Evolutionary conservation across 2,329 filamentous ascomycete genomes (phyloP).

Genomic region (Chaetomium olivaceum): DNA sequence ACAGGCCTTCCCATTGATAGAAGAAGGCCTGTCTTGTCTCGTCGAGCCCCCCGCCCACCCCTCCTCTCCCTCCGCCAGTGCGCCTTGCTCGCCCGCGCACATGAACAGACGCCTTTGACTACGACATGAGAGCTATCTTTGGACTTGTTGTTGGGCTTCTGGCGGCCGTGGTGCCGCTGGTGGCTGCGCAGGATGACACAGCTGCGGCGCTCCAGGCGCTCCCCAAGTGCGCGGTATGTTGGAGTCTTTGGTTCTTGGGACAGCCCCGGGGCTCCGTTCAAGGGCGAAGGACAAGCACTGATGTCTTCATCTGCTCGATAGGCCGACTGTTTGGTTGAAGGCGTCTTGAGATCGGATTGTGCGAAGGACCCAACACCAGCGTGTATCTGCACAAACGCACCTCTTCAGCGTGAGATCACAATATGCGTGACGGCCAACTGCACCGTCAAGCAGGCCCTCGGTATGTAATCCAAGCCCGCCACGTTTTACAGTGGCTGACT

Average conservation of each 20-base stretch:
- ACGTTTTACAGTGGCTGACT: background rate
- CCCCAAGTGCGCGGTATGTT: conserved; percentile 18
- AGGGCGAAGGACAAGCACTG: background rate
- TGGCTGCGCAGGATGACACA: background rate
- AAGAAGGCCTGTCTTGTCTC: background rate
- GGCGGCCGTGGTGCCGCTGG: conserved; percentile 16
- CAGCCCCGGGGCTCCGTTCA: background rate
- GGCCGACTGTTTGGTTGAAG: conserved; percentile 7
- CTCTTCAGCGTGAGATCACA: conserved; percentile 8
- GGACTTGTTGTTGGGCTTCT: conserved; percentile 12
- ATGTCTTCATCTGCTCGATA: background rate
- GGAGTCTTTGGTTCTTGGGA: too few relatives aligned
- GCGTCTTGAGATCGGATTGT: conserved; percentile 10
- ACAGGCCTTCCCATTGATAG: background rate
- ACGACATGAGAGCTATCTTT: conserved; percentile 3
- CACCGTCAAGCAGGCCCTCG: conserved; percentile 20
- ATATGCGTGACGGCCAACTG: conserved; percentile 14
- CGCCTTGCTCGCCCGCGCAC: background rate
- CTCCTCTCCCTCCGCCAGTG: background rate
- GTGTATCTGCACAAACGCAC: conserved; percentile 12
- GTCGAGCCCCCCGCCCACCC: background rate
- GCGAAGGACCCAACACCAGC: conserved; percentile 2
- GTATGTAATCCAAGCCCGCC: background rate
- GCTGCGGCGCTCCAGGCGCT: background rate
- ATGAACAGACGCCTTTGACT: background rate